These are phyloP conservation scores for Decorospora gaudefroyi DNA, from an alignment of 2,329 filamentous ascomycete genomes.

Conservation along the genomic window DNA sequence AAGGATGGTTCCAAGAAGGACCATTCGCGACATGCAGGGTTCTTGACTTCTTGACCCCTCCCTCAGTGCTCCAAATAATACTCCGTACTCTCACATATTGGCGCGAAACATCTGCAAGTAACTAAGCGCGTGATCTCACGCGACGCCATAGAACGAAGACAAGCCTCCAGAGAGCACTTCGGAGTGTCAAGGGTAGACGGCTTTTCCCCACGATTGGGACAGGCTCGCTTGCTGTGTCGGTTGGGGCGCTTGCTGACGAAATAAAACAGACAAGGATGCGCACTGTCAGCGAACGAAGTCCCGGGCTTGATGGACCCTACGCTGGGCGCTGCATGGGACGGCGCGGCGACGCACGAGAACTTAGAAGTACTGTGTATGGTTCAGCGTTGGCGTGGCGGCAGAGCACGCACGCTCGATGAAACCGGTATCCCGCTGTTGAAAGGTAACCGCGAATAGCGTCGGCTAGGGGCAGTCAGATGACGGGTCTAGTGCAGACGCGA, in stretches of 20 bases:
- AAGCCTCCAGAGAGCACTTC: constrained; percentile 18
- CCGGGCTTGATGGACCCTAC: constrained; percentile 17
- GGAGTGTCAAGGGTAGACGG: constrained; percentile 17
- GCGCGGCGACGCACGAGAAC: constrained; percentile 23
- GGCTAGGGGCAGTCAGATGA: constrained; percentile 40
- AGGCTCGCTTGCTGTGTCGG: constrained; percentile 36
- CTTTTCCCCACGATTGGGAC: constrained; percentile 34
- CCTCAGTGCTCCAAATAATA: no score
- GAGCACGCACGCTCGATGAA: constrained; percentile 18
- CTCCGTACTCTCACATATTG: no score
- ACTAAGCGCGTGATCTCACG: no score
- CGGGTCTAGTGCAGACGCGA: constrained; percentile 20
- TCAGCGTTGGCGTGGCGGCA: constrained; percentile 10
- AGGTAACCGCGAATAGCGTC: constrained; percentile 15
- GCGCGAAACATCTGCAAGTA: no score
- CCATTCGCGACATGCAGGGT: no score
- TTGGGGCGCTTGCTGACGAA: constrained; percentile 38
- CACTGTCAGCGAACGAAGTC: constrained; percentile 26
- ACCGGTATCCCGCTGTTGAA: constrained; percentile 23
- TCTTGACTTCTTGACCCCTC: no score
- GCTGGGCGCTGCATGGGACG: constrained; percentile 29
- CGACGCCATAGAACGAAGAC: constrained; percentile 19
- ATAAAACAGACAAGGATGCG: constrained; percentile 23
- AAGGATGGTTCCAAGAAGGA: neutral
- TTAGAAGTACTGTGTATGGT: no score